Evolutionary conservation across 192 early-diverging fungal genomes (phyloP).

Genomic region (Dissophora globulifera): DNA sequence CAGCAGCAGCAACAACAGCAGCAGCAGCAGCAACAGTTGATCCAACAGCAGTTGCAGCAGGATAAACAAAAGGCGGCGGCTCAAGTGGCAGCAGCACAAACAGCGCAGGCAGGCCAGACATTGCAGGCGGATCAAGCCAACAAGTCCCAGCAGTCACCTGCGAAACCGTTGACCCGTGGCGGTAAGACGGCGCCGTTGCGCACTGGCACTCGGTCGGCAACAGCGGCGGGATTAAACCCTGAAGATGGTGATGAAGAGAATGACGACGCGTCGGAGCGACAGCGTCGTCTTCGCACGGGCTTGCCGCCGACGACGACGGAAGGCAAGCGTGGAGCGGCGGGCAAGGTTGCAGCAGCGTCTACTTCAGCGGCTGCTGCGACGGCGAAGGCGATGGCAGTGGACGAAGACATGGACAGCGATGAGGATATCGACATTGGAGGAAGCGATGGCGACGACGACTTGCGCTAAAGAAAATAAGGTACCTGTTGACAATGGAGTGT

Average conservation of each 20-base stretch:
- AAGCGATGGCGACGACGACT: constrained; percentile 64
- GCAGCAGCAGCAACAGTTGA: constrained; percentile 38
- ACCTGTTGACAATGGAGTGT: background rate
- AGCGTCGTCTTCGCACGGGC: background rate
- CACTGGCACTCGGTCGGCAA: background rate
- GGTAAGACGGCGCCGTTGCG: constrained; percentile 37
- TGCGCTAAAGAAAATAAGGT: constrained; percentile 47
- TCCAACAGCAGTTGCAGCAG: constrained; percentile 42
- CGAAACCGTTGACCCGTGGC: constrained; percentile 17
- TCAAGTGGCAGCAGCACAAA: background rate
- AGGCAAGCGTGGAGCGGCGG: constrained; percentile 12
- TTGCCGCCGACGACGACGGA: constrained; percentile 3
- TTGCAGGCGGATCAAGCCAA: too few species aligned
- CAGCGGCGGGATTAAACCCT: background rate
- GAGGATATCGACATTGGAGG: constrained; percentile 68
- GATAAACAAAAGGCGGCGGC: constrained; percentile 27
- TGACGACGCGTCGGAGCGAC: constrained; percentile 13
- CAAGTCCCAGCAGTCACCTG: background rate
- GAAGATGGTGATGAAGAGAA: constrained; percentile 20
- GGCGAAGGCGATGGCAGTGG: constrained; percentile 13
- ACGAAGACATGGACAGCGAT: constrained; percentile 57
- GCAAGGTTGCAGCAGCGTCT: background rate
- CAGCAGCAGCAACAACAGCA: constrained; percentile 31
- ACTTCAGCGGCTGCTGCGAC: background rate
- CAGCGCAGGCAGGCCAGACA: too few species aligned